These are phyloP conservation scores for Nymphaea colorata DNA, from an alignment of 164 flowering plant species.

Conservation along the genomic window DNA sequence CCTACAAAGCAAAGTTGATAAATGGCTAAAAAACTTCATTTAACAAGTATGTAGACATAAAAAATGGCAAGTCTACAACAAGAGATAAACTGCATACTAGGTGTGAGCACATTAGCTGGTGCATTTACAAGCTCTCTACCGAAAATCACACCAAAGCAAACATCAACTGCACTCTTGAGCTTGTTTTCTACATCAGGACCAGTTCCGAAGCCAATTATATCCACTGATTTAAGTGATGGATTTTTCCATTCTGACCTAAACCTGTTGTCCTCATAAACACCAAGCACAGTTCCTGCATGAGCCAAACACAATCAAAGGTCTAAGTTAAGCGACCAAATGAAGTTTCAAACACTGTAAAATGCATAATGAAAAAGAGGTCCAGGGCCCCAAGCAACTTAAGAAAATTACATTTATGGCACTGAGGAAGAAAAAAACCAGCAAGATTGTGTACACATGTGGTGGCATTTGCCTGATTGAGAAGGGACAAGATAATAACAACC, in stretches of 20 bases:
- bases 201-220: constrained; percentile 79
- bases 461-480: too few relatives aligned
- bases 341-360: too few relatives aligned
- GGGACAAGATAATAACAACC: too few relatives aligned
- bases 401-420: too few relatives aligned
- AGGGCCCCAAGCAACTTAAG: too few relatives aligned
- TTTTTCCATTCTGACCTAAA: constrained; percentile 79
- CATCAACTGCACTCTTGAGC: constrained; percentile 61
- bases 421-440: too few relatives aligned
- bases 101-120: constrained; percentile 97
- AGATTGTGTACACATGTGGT: too few relatives aligned
- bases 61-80: too few relatives aligned
- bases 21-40: too few relatives aligned
- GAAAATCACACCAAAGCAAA: constrained; percentile 65
- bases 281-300: constrained; percentile 59
- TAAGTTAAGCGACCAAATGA: neutral
- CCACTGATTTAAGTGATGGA: constrained; percentile 53
- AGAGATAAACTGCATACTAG: constrained; percentile 34
- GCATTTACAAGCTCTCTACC: constrained; percentile 91
- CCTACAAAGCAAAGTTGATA: too few relatives aligned
- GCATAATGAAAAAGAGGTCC: too few relatives aligned
- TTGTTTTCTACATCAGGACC: constrained; percentile 77
- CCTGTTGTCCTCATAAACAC: constrained; percentile 68
- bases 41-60: too few relatives aligned
- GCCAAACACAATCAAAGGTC: constrained; percentile 4